A percentile compares a stretch with the other conserved stretches of the same genome.
phyloP scores from a whole-genome alignment of 192 early-diverging fungal genomes.

The Borealophlyctis nickersoniae region DNA sequence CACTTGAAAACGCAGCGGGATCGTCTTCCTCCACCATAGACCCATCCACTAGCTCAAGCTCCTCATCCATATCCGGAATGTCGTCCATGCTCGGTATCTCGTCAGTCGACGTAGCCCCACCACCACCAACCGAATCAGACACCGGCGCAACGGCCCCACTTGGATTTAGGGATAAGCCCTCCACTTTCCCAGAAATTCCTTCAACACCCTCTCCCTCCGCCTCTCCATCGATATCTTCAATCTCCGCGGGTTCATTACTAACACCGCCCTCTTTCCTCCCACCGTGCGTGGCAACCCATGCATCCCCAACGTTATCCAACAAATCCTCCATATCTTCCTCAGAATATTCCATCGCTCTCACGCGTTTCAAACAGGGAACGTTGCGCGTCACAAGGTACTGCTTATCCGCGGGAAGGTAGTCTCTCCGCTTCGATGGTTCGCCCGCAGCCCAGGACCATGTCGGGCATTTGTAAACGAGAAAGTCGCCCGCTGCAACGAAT shows the following conservation, averaged over 20 bases:
- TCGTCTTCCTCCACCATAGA: constrained; percentile 75
- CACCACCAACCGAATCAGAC: constrained; percentile 39
- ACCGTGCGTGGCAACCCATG: constrained; percentile 86
- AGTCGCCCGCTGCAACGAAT: constrained; percentile 96
- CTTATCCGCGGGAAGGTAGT: constrained; percentile 67
- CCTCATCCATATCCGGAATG: constrained; percentile 88
- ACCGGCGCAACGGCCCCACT: constrained; percentile 10
- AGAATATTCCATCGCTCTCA: constrained; percentile 72
- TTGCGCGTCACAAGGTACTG: constrained; percentile 95
- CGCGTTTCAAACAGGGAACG: constrained; percentile 88
- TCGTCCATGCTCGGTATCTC: constrained; percentile 78
- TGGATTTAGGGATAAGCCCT: background rate
- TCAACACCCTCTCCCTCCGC: constrained; percentile 40
- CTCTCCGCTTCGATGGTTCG: constrained; percentile 65
- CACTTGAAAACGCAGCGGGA: constrained; percentile 48
- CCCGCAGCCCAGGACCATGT: constrained; percentile 91
- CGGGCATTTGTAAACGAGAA: constrained; percentile 96
- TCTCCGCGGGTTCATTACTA: constrained; percentile 48
- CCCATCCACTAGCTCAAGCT: constrained; percentile 57
- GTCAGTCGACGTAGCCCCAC: constrained; percentile 39
- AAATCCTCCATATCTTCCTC: constrained; percentile 51
- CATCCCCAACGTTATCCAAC: constrained; percentile 65
- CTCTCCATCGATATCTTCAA: constrained; percentile 67
- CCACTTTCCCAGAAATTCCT: background rate
- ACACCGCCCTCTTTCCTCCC: constrained; percentile 5